Evolutionary conservation across 1,284 basidiomycete species (phyloP).

Genomic region (Marasmius oreades): DNA sequence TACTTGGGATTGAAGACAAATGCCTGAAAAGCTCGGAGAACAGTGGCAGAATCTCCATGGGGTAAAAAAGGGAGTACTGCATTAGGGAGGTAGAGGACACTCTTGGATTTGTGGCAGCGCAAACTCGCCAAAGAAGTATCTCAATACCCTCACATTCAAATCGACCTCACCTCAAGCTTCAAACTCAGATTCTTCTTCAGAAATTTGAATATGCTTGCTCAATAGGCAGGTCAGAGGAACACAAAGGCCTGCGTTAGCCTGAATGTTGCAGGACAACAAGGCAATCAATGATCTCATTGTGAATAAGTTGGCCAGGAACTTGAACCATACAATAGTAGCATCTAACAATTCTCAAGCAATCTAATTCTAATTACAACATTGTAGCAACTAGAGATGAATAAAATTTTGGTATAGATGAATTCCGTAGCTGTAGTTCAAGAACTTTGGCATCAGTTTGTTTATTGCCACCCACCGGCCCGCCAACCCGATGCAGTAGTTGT

Average conservation of each 20-base stretch:
- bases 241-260: constrained; percentile 67
- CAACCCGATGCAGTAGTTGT: too few species aligned
- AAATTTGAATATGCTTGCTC: constrained; percentile 67
- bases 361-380: not conserved
- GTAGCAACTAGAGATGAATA: too few species aligned
- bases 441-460: too few species aligned
- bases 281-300: constrained; percentile 73
- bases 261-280: constrained; percentile 66
- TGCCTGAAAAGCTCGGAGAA: too few species aligned
- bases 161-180: constrained; percentile 43
- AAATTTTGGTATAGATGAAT: not conserved
- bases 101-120: too few species aligned
- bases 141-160: constrained; percentile 82
- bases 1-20: too few species aligned
- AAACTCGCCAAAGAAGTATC: constrained; percentile 68
- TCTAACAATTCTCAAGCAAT: too few species aligned
- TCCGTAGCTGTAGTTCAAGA: too few species aligned
- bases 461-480: too few species aligned
- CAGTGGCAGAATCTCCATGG: too few species aligned
- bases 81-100: too few species aligned
- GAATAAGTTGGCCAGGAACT: constrained; percentile 50
- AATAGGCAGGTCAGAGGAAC: constrained; percentile 66
- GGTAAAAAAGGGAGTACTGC: too few species aligned
- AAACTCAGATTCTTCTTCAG: constrained; percentile 75
- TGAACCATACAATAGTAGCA: not conserved